These are phyloP conservation scores for Ganoderma sinense DNA, from an alignment of 1,284 basidiomycete genomes.

Conservation along the genomic window DNA sequence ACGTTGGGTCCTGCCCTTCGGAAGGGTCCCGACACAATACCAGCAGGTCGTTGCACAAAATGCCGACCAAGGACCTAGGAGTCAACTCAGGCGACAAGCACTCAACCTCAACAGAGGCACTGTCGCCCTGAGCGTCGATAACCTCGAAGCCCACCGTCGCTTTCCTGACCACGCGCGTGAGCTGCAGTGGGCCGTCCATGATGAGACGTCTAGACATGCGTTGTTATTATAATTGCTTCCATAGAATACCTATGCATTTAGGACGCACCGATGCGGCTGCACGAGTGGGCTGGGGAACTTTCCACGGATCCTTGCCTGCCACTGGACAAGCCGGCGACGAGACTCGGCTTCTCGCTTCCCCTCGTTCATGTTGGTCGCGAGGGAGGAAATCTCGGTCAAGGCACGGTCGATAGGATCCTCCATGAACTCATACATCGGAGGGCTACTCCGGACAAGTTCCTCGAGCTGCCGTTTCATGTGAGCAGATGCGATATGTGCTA, in stretches of 20 bases:
- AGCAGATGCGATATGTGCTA: slow-evolving; percentile 1
- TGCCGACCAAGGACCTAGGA: slow-evolving; percentile 76
- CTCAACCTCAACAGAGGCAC: slow-evolving; percentile 87
- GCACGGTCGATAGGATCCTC: slow-evolving; percentile 90
- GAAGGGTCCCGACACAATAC: slow-evolving; percentile 88
- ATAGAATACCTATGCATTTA: slow-evolving; percentile 7
- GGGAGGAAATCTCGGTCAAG: slow-evolving; percentile 82
- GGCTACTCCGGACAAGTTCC: slow-evolving; percentile 84
- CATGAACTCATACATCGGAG: slow-evolving; percentile 74
- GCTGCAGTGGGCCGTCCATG: slow-evolving; percentile 84
- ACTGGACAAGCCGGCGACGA: slow-evolving; percentile 85
- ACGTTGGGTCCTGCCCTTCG: slow-evolving; percentile 75
- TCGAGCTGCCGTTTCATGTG: slow-evolving; percentile 64
- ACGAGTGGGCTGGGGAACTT: slow-evolving; percentile 96
- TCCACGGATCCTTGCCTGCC: slow-evolving; percentile 92
- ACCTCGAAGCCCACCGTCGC: slow-evolving; percentile 86
- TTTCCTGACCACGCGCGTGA: slow-evolving; percentile 92
- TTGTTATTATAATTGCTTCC: slow-evolving; percentile 4
- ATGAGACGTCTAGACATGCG: slow-evolving; percentile 72
- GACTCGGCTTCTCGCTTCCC: slow-evolving; percentile 95
- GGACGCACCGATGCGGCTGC: slow-evolving; percentile 87
- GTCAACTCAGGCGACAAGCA: slow-evolving; percentile 86
- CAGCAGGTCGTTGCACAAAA: slow-evolving; percentile 92
- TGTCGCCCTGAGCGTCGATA: slow-evolving; percentile 77
- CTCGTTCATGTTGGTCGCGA: slow-evolving; percentile 96